Conservation (phyloP, 768 basidiomycete genomes). For the Trametes meyenii region DNA sequence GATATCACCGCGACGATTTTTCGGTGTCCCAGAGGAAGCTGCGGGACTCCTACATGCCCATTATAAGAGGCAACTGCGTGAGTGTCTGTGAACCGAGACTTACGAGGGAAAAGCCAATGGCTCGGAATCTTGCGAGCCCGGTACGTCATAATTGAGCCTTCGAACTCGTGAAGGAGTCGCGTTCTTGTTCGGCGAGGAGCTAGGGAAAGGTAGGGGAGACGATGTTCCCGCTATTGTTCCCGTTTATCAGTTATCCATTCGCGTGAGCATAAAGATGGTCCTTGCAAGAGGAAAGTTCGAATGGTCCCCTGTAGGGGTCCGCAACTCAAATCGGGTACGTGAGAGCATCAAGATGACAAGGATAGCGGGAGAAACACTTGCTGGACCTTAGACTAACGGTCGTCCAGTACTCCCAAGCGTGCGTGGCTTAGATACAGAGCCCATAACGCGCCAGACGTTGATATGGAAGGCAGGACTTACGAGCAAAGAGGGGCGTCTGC, state of each 20-base stretch:
- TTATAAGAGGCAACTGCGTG: neutral
- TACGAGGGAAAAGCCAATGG: slow-evolving; percentile 74
- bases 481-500: slow-evolving; percentile 31
- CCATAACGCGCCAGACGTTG: neutral
- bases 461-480: slow-evolving; percentile 19
- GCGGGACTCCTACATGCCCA: slow-evolving; percentile 50
- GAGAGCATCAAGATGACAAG: no score
- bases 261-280: no score
- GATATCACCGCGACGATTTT: slow-evolving; percentile 85
- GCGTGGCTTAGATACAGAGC: no score
- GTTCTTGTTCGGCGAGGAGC: slow-evolving; percentile 59
- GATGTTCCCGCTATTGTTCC: slow-evolving; percentile 52
- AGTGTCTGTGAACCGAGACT: slow-evolving; percentile 27
- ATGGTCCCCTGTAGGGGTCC: no score
- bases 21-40: slow-evolving; percentile 54
- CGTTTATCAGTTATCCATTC: neutral
- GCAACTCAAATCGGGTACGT: neutral
- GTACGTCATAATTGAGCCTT: slow-evolving; percentile 26
- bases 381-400: no score
- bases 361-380: no score
- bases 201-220: slow-evolving; percentile 66
- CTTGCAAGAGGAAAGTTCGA: no score
- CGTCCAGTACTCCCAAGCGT: no score
- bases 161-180: slow-evolving; percentile 19
- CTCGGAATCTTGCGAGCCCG: slow-evolving; percentile 49